These are phyloP conservation scores for Nakazawaea pomicola DNA, from an alignment of 805 yeast species.

Conservation along the genomic window DNA sequence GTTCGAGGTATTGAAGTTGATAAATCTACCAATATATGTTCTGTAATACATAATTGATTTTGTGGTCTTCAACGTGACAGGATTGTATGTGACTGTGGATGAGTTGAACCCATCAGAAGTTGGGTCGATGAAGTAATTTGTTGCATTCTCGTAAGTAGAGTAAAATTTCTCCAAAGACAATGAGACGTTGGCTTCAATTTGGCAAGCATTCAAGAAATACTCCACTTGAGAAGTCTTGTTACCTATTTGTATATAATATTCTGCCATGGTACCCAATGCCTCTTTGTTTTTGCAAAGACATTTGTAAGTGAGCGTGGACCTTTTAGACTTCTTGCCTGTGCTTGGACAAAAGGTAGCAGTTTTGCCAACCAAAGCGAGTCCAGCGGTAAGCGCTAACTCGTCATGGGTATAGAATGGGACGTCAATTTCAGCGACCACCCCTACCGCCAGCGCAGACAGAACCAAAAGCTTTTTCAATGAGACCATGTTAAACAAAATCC, in stretches of 20 bases:
- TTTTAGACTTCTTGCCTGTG: neutral
- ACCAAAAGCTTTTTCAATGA: no score
- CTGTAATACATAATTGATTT: conserved; percentile 14
- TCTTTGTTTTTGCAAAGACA: conserved; percentile 23
- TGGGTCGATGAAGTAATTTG: conserved; percentile 31
- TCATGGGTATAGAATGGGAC: conserved; percentile 8
- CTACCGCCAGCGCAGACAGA: neutral
- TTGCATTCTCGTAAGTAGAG: conserved; percentile 36
- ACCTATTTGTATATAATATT: conserved; percentile 19
- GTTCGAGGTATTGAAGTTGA: conserved; percentile 36
- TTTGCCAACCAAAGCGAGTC: neutral
- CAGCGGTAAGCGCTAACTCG: conserved; percentile 6
- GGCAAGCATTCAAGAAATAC: conserved; percentile 18
- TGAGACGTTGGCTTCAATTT: conserved; percentile 17
- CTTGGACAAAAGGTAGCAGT: conserved; percentile 6
- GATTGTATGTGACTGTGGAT: conserved; percentile 27
- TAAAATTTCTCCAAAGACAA: conserved; percentile 29
- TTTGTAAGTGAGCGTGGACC: conserved; percentile 12
- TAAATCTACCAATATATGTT: conserved; percentile 25
- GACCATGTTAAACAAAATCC: no score
- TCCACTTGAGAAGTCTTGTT: conserved; percentile 15
- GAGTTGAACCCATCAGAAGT: conserved; percentile 27
- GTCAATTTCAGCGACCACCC: neutral
- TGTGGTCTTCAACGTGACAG: conserved; percentile 21
- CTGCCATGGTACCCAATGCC: conserved; percentile 24